A percentile compares a stretch with the other conserved stretches of the same genome.
phyloP scores from a whole-genome alignment of 441 rosid genomes.

The Croton setiger region DNA sequence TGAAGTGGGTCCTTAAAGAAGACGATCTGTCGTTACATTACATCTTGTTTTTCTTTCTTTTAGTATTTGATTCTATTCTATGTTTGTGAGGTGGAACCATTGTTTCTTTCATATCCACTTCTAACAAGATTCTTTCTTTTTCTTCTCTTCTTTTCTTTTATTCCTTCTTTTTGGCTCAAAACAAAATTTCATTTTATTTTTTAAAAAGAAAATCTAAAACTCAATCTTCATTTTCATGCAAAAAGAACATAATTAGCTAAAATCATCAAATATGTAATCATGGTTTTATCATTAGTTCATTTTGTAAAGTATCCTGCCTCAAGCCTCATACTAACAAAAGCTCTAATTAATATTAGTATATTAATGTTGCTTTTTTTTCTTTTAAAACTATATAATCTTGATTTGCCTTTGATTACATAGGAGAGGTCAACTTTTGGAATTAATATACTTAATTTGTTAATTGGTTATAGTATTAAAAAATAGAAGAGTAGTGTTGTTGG shows the following conservation, averaged over 20 bases:
- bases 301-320: not conserved
- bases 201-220: too few relatives aligned
- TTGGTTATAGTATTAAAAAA: too few relatives aligned
- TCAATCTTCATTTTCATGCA: not conserved
- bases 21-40: not conserved
- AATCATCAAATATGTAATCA: constrained; percentile 23
- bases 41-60: not conserved
- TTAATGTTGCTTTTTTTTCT: too few relatives aligned
- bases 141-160: not conserved
- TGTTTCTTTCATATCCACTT: not conserved
- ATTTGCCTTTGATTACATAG: too few relatives aligned
- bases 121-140: not conserved
- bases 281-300: constrained; percentile 27
- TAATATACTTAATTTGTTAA: too few relatives aligned
- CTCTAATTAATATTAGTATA: too few relatives aligned
- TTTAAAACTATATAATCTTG: too few relatives aligned
- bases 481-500: too few relatives aligned
- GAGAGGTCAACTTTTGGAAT: not conserved
- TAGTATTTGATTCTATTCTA: not conserved
- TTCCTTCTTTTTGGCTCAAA: not conserved
- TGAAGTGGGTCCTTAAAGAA: not conserved
- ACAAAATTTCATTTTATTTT: too few relatives aligned
- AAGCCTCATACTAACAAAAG: not conserved
- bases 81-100: not conserved
- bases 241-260: constrained; percentile 7